These are phyloP conservation scores for Phenoliferia sp. DNA, from an alignment of 1,284 basidiomycete genomes.

Conservation along the genomic window DNA sequence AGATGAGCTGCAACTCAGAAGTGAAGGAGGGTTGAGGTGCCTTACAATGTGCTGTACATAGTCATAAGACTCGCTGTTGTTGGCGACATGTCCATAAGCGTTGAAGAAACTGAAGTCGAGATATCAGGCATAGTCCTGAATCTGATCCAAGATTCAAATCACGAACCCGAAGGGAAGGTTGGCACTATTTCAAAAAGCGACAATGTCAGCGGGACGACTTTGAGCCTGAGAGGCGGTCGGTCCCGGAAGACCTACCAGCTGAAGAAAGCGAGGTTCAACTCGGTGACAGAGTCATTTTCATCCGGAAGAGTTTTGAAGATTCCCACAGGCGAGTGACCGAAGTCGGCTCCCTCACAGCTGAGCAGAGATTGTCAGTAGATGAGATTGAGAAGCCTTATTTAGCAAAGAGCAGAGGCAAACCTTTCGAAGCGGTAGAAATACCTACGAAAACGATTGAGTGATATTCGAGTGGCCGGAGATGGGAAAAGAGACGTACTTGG, in stretches of 20 bases:
- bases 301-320: slow-evolving; percentile 48
- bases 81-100: slow-evolving; percentile 59
- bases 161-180: slow-evolving; percentile 45
- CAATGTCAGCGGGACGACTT: too few relatives aligned
- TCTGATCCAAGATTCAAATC: slow-evolving; percentile 48
- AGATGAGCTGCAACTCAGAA: too few relatives aligned
- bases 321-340: slow-evolving; percentile 45
- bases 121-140: too few relatives aligned
- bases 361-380: neutral
- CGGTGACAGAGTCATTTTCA: slow-evolving; percentile 46
- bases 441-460: too few relatives aligned
- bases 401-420: neutral
- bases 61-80: slow-evolving; percentile 53
- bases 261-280: slow-evolving; percentile 47
- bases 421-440: slow-evolving; percentile 60
- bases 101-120: slow-evolving; percentile 53
- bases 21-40: too few relatives aligned
- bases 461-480: too few relatives aligned
- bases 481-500: too few relatives aligned
- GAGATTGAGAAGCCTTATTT: too few relatives aligned
- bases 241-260: neutral
- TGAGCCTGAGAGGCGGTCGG: neutral
- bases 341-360: slow-evolving; percentile 48
- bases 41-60: slow-evolving; percentile 60
- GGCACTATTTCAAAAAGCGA: too few relatives aligned